Conservation (phyloP, 345 rosid species). For the Populus euphratica region DNA sequence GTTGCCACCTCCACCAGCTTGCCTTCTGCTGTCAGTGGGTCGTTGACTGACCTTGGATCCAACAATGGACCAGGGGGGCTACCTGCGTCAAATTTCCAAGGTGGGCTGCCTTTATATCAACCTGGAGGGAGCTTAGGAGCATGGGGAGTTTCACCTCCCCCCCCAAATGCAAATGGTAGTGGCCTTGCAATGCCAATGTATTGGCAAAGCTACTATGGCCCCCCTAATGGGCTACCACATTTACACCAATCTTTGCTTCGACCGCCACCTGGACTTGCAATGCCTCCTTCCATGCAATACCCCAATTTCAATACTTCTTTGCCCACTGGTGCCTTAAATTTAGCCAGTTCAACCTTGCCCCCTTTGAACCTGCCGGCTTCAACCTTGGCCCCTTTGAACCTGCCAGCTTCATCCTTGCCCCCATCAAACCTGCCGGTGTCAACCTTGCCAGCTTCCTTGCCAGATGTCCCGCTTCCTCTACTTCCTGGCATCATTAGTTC, state of each 20-base stretch:
- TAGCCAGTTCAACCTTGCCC: constrained; percentile 38
- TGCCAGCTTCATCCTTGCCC: constrained; percentile 38
- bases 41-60: constrained; percentile 51
- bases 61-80: constrained; percentile 57
- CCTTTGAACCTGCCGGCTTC: constrained; percentile 40
- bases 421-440: constrained; percentile 16
- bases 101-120: constrained; percentile 70
- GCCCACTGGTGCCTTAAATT: constrained; percentile 44
- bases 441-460: constrained; percentile 20
- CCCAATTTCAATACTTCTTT: constrained; percentile 59
- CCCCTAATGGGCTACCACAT: constrained; percentile 77
- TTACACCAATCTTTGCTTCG: constrained; percentile 74
- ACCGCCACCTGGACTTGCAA: constrained; percentile 67
- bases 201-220: constrained; percentile 85
- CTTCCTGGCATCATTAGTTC: constrained; percentile 36
- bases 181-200: constrained; percentile 81
- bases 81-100: constrained; percentile 66
- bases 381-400: constrained; percentile 39
- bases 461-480: constrained; percentile 21
- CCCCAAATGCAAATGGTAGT: constrained; percentile 52
- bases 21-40: constrained; percentile 54
- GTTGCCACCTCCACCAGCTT: constrained; percentile 51
- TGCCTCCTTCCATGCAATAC: constrained; percentile 68
- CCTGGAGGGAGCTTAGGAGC: constrained; percentile 77
- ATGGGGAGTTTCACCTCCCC: constrained; percentile 73